Conservation (phyloP, 1,284 basidiomycete genomes). For the Leccinum angustisporum region DNA sequence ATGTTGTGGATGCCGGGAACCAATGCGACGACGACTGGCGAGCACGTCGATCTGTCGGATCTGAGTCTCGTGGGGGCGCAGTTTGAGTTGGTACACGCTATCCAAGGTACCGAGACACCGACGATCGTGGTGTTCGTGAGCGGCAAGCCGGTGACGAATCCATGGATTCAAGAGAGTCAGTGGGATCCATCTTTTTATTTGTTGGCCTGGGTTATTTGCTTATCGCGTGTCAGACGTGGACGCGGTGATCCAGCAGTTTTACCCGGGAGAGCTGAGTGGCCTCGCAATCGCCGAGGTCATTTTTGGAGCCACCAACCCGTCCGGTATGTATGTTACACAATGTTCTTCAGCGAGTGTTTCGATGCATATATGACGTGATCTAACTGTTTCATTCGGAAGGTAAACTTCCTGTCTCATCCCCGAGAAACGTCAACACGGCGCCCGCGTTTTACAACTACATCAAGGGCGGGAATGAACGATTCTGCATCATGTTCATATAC, state of each 20-base stretch:
- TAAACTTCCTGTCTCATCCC: conserved; percentile 25
- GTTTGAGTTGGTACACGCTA: conserved; percentile 56
- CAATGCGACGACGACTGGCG: conserved; percentile 71
- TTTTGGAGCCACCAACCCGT: conserved; percentile 67
- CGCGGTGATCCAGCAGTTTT: conserved; percentile 71
- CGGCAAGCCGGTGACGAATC: conserved; percentile 67
- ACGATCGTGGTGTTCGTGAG: conserved; percentile 67
- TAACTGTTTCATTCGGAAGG: conserved; percentile 3
- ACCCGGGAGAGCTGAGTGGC: conserved; percentile 67
- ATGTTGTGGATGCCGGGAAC: conserved; percentile 58
- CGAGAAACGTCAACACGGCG: conserved; percentile 17
- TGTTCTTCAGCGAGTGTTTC: not conserved
- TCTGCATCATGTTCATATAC: too few relatives aligned
- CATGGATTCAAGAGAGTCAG: conserved; percentile 66
- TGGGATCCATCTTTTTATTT: not conserved
- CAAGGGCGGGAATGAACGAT: conserved; percentile 10
- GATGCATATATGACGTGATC: too few relatives aligned
- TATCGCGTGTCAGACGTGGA: conserved; percentile 48
- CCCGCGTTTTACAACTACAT: conserved; percentile 27
- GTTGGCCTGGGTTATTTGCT: not conserved
- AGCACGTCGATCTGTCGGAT: conserved; percentile 63
- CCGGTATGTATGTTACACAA: conserved; percentile 47
- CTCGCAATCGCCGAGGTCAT: conserved; percentile 64
- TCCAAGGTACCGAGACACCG: conserved; percentile 58
- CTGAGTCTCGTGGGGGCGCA: conserved; percentile 66